Conservation (phyloP, 352 stramenopile genomes). For the Plasmopara muralis region DNA sequence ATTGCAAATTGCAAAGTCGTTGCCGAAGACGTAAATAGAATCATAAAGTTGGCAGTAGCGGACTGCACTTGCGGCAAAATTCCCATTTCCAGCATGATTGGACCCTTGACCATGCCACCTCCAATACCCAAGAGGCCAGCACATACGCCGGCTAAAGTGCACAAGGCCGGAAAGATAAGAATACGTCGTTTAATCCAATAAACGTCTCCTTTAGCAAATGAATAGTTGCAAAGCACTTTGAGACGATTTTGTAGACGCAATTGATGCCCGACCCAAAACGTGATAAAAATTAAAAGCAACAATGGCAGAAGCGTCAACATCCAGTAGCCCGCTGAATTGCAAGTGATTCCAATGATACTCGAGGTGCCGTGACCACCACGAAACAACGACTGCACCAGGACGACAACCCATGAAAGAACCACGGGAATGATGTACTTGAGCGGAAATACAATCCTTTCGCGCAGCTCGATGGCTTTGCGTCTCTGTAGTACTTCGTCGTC, state of each 20-base stretch:
- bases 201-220: constrained; percentile 91
- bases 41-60: constrained; percentile 90
- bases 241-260: constrained; percentile 67
- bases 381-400: constrained; percentile 65
- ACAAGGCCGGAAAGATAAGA: constrained; percentile 90
- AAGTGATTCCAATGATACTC: constrained; percentile 89
- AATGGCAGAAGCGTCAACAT: constrained; percentile 83
- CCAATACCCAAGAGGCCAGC: constrained; percentile 94
- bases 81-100: constrained; percentile 97
- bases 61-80: constrained; percentile 85
- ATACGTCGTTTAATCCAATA: constrained; percentile 88
- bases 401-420: constrained; percentile 57
- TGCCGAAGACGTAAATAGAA: constrained; percentile 88
- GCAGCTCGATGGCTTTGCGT: constrained; percentile 38
- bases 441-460: constrained; percentile 49
- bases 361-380: constrained; percentile 61
- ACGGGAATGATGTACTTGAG: constrained; percentile 49
- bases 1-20: constrained; percentile 89
- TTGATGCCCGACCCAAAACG: constrained; percentile 43
- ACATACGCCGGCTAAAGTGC: constrained; percentile 90
- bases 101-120: constrained; percentile 96
- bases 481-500: constrained; percentile 34
- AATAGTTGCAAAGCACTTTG: constrained; percentile 55
- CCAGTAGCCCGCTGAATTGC: constrained; percentile 91
- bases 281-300: constrained; percentile 57